These are phyloP conservation scores for Diaporthe longicolla DNA, from an alignment of 2,329 filamentous ascomycete genomes.

Conservation along the genomic window DNA sequence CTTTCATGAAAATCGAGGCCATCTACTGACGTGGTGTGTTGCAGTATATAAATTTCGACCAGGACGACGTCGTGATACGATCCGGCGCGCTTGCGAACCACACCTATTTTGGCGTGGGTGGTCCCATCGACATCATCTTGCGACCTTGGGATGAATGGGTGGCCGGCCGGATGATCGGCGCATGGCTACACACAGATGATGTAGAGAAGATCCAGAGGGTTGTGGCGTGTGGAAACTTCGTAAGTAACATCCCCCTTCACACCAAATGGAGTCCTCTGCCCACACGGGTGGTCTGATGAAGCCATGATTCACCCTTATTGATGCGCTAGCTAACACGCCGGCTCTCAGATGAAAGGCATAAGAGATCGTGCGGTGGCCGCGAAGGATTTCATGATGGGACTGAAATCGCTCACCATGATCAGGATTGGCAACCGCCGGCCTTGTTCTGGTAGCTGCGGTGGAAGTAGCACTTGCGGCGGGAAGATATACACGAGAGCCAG, in stretches of 20 bases:
- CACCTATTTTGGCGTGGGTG: neutral
- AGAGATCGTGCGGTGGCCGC: accelerated
- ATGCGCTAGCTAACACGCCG: neutral
- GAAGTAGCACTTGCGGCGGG: neutral
- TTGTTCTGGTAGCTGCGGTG: too few species aligned
- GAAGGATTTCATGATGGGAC: neutral
- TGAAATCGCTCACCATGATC: slow-evolving; percentile 2
- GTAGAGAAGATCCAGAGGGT: slow-evolving; percentile 13
- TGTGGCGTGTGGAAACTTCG: slow-evolving; percentile 7
- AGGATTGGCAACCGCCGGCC: neutral
- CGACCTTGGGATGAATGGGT: neutral
- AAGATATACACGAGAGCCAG: neutral
- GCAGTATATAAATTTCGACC: slow-evolving; percentile 31
- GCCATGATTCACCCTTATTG: neutral
- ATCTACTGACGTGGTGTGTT: neutral
- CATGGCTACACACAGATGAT: neutral
- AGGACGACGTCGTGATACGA: slow-evolving; percentile 15
- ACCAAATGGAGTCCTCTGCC: neutral
- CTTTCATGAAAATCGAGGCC: neutral
- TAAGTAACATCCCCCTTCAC: neutral
- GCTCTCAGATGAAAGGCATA: neutral
- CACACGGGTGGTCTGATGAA: neutral
- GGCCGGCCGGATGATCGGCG: neutral
- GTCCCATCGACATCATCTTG: too few species aligned
- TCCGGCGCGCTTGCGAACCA: neutral